Conservation (phyloP, 257 asterid genomes). For the Solanum tacnaense region DNA sequence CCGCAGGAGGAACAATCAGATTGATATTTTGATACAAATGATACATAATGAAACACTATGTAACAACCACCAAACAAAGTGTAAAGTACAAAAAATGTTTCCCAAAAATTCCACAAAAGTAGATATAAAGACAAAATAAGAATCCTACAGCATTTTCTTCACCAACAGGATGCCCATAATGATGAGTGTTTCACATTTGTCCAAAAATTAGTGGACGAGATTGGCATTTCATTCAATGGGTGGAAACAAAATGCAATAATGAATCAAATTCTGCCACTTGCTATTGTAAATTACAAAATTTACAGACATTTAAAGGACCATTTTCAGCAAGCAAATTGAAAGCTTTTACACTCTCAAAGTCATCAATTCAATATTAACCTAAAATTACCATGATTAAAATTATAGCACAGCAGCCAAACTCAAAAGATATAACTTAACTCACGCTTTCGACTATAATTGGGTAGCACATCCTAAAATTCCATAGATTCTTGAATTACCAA, state of each 20-base stretch:
- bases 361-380: not conserved
- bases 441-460: not conserved
- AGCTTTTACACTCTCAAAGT: not conserved
- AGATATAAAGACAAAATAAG: not conserved
- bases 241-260: not conserved
- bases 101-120: not conserved
- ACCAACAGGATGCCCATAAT: not conserved
- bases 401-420: not conserved
- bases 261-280: not conserved
- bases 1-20: not conserved
- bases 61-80: not conserved
- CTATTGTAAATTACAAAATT: not conserved
- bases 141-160: not conserved
- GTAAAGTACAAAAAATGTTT: not conserved
- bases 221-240: not conserved
- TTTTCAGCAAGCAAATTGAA: not conserved
- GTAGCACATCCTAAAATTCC: not conserved
- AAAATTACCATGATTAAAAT: not conserved
- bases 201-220: not conserved
- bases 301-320: not conserved
- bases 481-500: not conserved
- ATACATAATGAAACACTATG: not conserved
- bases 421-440: not conserved
- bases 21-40: not conserved
- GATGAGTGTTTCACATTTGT: not conserved